Conservation (phyloP, 192 early-diverging fungal species). For the Dissophora globulifera region DNA sequence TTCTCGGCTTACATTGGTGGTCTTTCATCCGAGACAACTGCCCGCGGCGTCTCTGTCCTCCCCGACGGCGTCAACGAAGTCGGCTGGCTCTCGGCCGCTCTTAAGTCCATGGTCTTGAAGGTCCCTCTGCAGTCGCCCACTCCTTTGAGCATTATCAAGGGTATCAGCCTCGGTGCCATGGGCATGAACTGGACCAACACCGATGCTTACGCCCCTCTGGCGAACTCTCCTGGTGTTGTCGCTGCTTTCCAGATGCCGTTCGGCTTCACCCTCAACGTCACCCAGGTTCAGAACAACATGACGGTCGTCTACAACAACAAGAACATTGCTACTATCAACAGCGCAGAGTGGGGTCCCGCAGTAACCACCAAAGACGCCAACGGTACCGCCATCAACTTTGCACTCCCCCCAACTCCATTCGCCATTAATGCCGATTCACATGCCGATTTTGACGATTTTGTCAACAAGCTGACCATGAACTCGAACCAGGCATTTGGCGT, state of each 20-base stretch:
- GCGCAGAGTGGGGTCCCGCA: slow-evolving; percentile 44
- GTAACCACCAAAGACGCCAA: slow-evolving; percentile 53
- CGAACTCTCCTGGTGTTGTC: slow-evolving; percentile 56
- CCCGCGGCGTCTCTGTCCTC: slow-evolving; percentile 60
- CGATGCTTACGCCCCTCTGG: slow-evolving; percentile 61
- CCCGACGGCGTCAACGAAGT: slow-evolving; percentile 61
- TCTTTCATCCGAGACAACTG: slow-evolving; percentile 55
- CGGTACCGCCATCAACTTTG: slow-evolving; percentile 61
- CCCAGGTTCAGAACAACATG: slow-evolving; percentile 63
- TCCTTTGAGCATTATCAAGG: slow-evolving; percentile 61
- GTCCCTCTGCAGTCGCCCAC: slow-evolving; percentile 59
- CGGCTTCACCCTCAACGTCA: slow-evolving; percentile 68
- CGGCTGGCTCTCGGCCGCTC: slow-evolving; percentile 61
- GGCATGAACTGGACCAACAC: slow-evolving; percentile 60
- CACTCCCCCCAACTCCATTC: slow-evolving; percentile 58
- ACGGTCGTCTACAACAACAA: slow-evolving; percentile 55
- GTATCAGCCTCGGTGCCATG: slow-evolving; percentile 62
- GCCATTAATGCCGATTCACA: slow-evolving; percentile 56
- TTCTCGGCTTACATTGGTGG: slow-evolving; percentile 68
- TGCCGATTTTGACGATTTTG: slow-evolving; percentile 63
- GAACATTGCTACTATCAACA: slow-evolving; percentile 36
- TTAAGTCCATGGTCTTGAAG: slow-evolving; percentile 61
- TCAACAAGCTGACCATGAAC: slow-evolving; percentile 58
- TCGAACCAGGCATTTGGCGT: slow-evolving; percentile 55
- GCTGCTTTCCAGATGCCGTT: slow-evolving; percentile 70